Percentiles rank a stretch among this genome's conserved stretches.
Conservation (phyloP, 768 basidiomycete species). For the Lentinula raphanica region DNA sequence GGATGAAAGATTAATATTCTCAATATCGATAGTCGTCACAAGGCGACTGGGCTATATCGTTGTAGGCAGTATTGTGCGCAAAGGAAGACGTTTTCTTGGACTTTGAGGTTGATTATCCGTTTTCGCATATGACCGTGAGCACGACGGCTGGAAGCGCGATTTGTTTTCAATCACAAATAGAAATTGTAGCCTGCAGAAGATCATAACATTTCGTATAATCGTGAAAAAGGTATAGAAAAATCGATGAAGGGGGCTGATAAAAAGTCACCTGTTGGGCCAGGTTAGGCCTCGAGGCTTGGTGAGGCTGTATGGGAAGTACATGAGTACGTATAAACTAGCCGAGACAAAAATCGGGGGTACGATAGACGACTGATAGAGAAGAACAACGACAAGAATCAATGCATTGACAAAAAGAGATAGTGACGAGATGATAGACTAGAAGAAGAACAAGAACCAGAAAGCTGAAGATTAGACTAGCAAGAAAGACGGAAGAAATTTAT, state of each 20-base stretch:
- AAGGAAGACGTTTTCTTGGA: neutral
- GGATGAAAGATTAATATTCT: too few relatives aligned
- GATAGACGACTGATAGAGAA: neutral
- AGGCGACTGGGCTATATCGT: too few relatives aligned
- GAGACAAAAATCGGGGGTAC: neutral
- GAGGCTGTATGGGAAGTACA: neutral
- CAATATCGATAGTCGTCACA: neutral
- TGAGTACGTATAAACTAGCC: too few relatives aligned
- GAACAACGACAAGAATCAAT: neutral
- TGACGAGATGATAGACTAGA: neutral
- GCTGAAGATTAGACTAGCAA: neutral
- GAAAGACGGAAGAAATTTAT: neutral
- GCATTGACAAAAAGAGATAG: neutral
- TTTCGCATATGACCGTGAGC: neutral
- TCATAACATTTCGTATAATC: neutral
- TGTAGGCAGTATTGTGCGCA: neutral
- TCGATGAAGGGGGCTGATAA: neutral
- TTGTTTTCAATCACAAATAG: neutral
- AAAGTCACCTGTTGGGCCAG: too few relatives aligned
- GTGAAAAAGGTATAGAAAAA: neutral
- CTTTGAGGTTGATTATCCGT: neutral
- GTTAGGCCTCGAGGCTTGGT: too few relatives aligned
- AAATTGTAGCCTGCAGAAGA: neutral
- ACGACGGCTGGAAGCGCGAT: neutral
- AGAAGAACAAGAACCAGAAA: neutral